Base-by-base conservation (phyloP, 108 stramenopile species). In the Conticribra guillardii region DNA sequence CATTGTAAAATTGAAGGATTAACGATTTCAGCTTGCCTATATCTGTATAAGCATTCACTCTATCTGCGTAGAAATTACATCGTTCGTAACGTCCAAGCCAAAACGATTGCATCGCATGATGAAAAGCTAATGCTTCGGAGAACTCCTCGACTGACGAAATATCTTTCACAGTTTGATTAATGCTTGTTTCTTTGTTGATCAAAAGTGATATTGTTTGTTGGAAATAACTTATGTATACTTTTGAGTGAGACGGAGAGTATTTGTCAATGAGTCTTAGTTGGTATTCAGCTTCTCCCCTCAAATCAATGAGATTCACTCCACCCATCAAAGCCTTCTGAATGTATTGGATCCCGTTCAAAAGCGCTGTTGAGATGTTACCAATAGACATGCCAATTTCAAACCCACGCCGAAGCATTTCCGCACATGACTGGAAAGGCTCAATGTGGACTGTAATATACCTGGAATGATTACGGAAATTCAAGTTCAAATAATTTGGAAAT, bases 321-420 rank as follows among this genome's bases (percentile, higher is more conserved):
- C 27, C 28, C 11, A 29, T 17, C 14, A n/a, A 1, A 29, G n/a
- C 5, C 1, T 2, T 24, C n/a, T 24, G 2, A 4, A 57, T 17
- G 28, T 30, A 2, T 1, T n/a, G 17, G 26, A 32, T 32, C 18
- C 18, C 18, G 31, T 57, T 24, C 1, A 32, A 15, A 30, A 28
- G 8, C 8, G 56, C 56, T 18, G 3, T n/a, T 15, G 31, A 15
- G 29, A 32, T n/a, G 7, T 57, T 32, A 1, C 56, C 56, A 8
- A 11, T 57, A 9, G 17, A 32, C 30, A 31, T 30, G 11, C 23
- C 54, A 5, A 41, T 9, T 3, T 62, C 46, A 16, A 48, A 62
- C 0, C 61, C 61, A 22, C 27, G 21, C 11, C 61, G 46, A 2
- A 62, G 46, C 22, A 28, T 46, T 7, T 62, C 45, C n/a, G 61